Evolutionary conservation across 2,329 filamentous ascomycete species (phyloP).

Genomic region (Dothistroma septosporum): DNA sequence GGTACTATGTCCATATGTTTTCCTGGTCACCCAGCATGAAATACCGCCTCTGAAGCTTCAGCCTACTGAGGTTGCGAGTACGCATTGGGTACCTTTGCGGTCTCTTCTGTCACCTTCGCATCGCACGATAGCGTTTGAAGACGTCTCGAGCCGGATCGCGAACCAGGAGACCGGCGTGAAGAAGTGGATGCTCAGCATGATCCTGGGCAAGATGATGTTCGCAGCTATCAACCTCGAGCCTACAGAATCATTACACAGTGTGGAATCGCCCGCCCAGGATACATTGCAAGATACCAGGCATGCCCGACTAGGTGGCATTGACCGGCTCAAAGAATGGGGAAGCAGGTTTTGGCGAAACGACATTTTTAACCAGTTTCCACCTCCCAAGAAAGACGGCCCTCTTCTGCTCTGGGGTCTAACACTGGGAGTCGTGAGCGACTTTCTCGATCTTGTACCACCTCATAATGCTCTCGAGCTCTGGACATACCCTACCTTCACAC

Average conservation of each 20-base stretch:
- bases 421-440: conserved; percentile 62
- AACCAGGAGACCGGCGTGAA: conserved; percentile 52
- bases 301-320: conserved; percentile 15
- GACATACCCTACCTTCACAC: conserved; percentile 66
- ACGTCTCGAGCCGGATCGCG: conserved; percentile 59
- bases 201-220: conserved; percentile 64
- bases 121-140: conserved; percentile 60
- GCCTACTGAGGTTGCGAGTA: conserved; percentile 63
- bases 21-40: conserved; percentile 55
- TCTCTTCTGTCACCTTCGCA: conserved; percentile 57
- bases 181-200: conserved; percentile 52
- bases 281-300: conserved; percentile 28
- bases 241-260: conserved; percentile 57
- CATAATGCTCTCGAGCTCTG: conserved; percentile 59
- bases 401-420: conserved; percentile 66
- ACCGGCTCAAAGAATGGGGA: conserved; percentile 14
- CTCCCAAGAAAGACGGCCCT: conserved; percentile 41
- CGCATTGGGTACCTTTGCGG: conserved; percentile 64
- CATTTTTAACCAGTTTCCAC: conserved; percentile 28
- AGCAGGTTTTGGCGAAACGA: conserved; percentile 24
- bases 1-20: conserved; percentile 67
- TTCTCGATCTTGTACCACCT: conserved; percentile 64
- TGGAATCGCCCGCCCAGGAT: conserved; percentile 32
- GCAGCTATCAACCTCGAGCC: conserved; percentile 61
- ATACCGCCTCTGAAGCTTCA: conserved; percentile 59